Evolutionary conservation across 2,329 filamentous ascomycete species (phyloP).

Genomic region (Shiraia bambusicola): DNA sequence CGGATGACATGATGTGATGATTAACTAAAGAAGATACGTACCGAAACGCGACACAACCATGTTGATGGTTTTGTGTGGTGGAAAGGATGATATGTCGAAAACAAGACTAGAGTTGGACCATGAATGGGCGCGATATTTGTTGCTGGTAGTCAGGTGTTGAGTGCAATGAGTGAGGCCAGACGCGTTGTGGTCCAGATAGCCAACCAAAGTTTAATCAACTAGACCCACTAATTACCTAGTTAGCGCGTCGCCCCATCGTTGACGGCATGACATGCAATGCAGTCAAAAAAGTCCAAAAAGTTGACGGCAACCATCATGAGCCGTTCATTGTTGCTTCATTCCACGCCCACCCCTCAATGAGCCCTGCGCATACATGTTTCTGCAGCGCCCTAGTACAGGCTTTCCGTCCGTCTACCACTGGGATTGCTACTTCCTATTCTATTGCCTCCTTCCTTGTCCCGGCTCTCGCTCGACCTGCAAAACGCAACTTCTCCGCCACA

Average conservation of each 20-base stretch:
- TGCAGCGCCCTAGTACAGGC: slow-evolving; percentile 40
- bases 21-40: slow-evolving; percentile 3
- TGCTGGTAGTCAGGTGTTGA: slow-evolving; percentile 9
- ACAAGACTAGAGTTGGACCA: slow-evolving; percentile 2
- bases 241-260: slow-evolving; percentile 10
- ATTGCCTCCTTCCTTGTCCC: slow-evolving; percentile 41
- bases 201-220: slow-evolving; percentile 6
- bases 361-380: slow-evolving; percentile 41
- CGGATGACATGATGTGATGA: background rate
- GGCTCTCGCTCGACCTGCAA: slow-evolving; percentile 23
- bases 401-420: slow-evolving; percentile 32
- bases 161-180: slow-evolving; percentile 14
- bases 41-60: slow-evolving; percentile 35
- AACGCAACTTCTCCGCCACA: slow-evolving; percentile 29
- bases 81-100: background rate
- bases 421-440: slow-evolving; percentile 21
- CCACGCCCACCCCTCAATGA: slow-evolving; percentile 35
- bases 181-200: slow-evolving; percentile 10
- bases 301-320: slow-evolving; percentile 14
- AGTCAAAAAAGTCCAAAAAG: slow-evolving; percentile 29
- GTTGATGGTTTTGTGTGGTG: slow-evolving; percentile 3
- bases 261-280: slow-evolving; percentile 6
- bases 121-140: slow-evolving; percentile 4
- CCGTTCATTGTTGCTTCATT: slow-evolving; percentile 18
- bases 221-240: too few species aligned